Evolutionary conservation across 495 filamentous ascomycete genomes (phyloP), one percentile per base, ranked within the genome.

Genomic region (Neurospora sp.): DNA sequence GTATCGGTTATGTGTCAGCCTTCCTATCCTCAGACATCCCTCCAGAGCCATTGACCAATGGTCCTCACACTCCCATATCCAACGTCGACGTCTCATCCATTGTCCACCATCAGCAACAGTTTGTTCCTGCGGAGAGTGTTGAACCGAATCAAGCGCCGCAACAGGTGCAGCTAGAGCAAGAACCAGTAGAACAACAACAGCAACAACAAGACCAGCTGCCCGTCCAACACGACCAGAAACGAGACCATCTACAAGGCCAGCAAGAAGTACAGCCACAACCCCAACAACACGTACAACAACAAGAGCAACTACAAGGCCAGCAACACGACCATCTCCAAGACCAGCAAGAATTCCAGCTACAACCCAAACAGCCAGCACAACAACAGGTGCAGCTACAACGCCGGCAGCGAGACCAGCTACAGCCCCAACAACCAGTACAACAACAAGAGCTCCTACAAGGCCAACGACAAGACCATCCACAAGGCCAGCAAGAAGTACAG

Each of bases 1-100:
- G 77, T 27, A 72, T 81, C 71, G 77, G 77, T n/a, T 69, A 75
- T 66, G 74, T 78, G 40, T 74, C 72, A 39, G 48, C 71, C 46
- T 70, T 71, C 31, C 70, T 72, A 39, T 46, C 76, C n/a, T 74
- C 77, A n/a, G 41, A 66, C 44, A 69, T 48, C 69, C 31, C 71
- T 39, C 71, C 73, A 39, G 69, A 71, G 31, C 41, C 71, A 70
- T 37, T 54, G 6, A 27, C 71, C 27, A 41, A 54, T 27, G 70
- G 71, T 3, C 75, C 75, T n/a, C 71, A 76, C 70, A 78, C 79
- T 31, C 77, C 77, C 37, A 14, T 72, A 7, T 76, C 78, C 8
- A 72, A 76, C 44, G 72, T 66, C 27, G 54, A 66, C 27, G 54
- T 66, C 31, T 35, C 54, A 66, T 18, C 54, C 3, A 62, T 69